Conservation (phyloP, 2,329 filamentous ascomycete species). For the Apiospora rasikravindrae region DNA sequence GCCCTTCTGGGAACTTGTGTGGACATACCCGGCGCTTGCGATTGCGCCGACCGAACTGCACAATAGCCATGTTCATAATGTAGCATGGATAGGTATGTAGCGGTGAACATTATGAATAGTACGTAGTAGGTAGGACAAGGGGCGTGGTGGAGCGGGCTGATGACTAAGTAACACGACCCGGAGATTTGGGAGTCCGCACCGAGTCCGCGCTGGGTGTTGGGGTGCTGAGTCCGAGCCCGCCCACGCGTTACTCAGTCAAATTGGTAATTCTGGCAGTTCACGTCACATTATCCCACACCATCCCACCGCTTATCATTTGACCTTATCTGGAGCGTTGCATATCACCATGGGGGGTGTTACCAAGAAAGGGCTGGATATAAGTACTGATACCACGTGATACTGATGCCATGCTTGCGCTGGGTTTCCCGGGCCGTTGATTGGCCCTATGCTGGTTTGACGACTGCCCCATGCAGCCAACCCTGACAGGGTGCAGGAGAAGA, state of each 20-base stretch:
- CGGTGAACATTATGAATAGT: neutral
- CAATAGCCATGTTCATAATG: neutral
- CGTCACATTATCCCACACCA: neutral
- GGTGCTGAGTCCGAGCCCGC: neutral
- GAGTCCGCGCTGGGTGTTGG: neutral
- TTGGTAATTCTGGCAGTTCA: neutral
- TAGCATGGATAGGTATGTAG: neutral
- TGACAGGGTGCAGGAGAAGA: no score
- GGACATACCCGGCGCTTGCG: no score
- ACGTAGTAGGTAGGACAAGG: neutral
- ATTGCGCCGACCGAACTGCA: neutral
- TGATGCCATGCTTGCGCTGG: neutral
- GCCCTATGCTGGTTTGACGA: slow-evolving; percentile 1
- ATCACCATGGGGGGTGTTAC: neutral
- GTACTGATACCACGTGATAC: neutral
- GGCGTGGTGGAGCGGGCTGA: neutral
- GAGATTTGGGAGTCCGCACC: neutral
- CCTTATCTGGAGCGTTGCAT: slow-evolving; percentile 1
- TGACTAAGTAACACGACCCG: slow-evolving; percentile 2
- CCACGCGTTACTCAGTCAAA: neutral
- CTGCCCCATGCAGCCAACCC: neutral
- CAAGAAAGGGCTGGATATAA: neutral
- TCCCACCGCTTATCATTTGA: neutral
- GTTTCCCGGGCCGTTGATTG: neutral
- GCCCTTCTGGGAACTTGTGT: neutral